phyloP scores from a whole-genome alignment of 2,329 filamentous ascomycete species.

The Aspergillus chevalieri region DNA sequence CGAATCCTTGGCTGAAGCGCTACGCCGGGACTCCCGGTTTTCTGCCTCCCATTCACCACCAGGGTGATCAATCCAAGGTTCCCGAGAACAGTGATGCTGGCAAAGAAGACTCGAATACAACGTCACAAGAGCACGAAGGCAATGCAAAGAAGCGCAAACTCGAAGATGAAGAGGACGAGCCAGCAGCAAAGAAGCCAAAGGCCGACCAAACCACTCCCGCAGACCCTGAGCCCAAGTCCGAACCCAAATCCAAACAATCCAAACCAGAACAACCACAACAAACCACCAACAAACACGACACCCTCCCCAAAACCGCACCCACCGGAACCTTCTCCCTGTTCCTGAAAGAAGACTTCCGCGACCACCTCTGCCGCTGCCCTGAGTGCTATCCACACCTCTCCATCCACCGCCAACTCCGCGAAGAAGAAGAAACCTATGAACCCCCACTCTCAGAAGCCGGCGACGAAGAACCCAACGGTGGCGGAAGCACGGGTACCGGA shows the following conservation, averaged over 20 bases:
- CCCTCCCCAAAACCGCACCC: slow-evolving; percentile 51
- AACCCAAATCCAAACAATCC: neutral
- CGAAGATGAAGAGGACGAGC: slow-evolving; percentile 25
- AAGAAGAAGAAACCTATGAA: slow-evolving; percentile 92
- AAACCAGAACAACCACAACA: neutral
- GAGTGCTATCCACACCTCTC: slow-evolving; percentile 71
- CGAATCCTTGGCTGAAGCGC: slow-evolving; percentile 83
- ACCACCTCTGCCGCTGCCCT: slow-evolving; percentile 73
- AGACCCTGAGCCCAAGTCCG: slow-evolving; percentile 1
- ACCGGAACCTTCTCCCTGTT: slow-evolving; percentile 70
- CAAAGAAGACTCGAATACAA: slow-evolving; percentile 1
- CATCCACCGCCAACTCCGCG: slow-evolving; percentile 71
- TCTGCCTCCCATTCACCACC: slow-evolving; percentile 61
- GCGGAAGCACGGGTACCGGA: slow-evolving; percentile 59
- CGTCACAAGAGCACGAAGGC: slow-evolving; percentile 4
- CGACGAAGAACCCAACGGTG: slow-evolving; percentile 47
- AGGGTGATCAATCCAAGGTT: slow-evolving; percentile 19
- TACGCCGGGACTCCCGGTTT: slow-evolving; percentile 80
- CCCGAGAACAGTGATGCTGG: neutral
- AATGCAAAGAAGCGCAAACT: slow-evolving; percentile 60
- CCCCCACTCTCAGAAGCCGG: slow-evolving; percentile 74
- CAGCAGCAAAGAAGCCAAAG: slow-evolving; percentile 1
- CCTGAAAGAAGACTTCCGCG: slow-evolving; percentile 70
- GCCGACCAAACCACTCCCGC: slow-evolving; percentile 3
- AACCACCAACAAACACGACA: slow-evolving; percentile 51